These are phyloP conservation scores for Dictyostelium capitatum DNA, from an alignment of 78 protist genomes.

Conservation along the genomic window DNA sequence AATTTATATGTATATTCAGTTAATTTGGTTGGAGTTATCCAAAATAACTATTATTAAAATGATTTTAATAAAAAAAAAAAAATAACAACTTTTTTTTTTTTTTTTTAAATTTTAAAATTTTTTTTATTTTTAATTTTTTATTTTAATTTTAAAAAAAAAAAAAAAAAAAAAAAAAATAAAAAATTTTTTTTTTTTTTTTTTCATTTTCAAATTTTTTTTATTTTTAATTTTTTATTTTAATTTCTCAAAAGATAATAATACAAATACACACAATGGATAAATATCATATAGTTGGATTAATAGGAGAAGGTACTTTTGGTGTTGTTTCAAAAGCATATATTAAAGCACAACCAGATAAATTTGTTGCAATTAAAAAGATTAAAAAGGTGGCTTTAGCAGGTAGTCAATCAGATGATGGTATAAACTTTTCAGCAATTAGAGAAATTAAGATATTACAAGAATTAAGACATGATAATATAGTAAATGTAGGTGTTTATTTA, in stretches of 20 bases:
- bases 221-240: no score
- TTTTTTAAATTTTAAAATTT: no score
- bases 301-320: conserved; percentile 93
- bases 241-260: neutral
- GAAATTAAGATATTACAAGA: conserved; percentile 89
- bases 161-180: no score
- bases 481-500: conserved; percentile 75
- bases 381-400: conserved; percentile 21
- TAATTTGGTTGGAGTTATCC: no score
- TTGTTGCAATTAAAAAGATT: conserved; percentile 89
- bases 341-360: conserved; percentile 35
- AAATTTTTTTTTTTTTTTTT: no score
- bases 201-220: no score
- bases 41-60: no score
- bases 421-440: conserved; percentile 85
- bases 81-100: no score
- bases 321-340: conserved; percentile 73
- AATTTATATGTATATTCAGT: no score
- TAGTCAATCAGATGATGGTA: conserved; percentile 66
- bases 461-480: conserved; percentile 84
- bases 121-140: no score
- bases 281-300: conserved; percentile 30
- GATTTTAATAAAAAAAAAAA: no score
- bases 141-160: no score
- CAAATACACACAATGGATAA: conserved; percentile 52